Evolutionary conservation across 2,329 filamentous ascomycete species (phyloP).

Genomic region (Fusarium transvaalense): DNA sequence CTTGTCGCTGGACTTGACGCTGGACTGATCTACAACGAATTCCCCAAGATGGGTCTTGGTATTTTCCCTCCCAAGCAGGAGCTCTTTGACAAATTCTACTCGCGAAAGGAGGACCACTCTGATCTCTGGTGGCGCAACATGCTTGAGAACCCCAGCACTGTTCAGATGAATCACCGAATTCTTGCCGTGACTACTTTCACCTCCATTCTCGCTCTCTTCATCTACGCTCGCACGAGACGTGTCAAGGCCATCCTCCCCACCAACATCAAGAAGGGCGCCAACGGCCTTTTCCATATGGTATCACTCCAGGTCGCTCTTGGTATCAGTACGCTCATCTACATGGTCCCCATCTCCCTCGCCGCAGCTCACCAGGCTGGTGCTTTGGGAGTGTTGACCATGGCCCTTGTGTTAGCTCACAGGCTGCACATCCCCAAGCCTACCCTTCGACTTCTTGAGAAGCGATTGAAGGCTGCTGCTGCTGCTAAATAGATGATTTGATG

Average conservation of each 20-base stretch:
- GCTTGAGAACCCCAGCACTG: constrained; percentile 94
- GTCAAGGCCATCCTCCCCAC: constrained; percentile 70
- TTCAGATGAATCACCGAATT: constrained; percentile 95
- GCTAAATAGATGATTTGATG: constrained; percentile 32
- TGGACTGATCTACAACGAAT: constrained; percentile 98
- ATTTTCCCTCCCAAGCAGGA: constrained; percentile 84
- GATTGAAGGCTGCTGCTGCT: constrained; percentile 53
- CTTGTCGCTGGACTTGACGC: constrained; percentile 96
- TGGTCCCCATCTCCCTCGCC: constrained; percentile 89
- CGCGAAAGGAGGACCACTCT: constrained; percentile 78
- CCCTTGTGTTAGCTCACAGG: constrained; percentile 81
- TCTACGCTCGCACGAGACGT: constrained; percentile 78
- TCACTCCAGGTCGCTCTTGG: constrained; percentile 86
- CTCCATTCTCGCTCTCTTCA: constrained; percentile 81
- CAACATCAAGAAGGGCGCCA: constrained; percentile 75
- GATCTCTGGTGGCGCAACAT: constrained; percentile 98
- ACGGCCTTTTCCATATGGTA: constrained; percentile 86
- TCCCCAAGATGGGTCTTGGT: constrained; percentile 92
- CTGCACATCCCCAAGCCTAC: constrained; percentile 79
- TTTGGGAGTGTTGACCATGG: constrained; percentile 85
- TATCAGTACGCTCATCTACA: constrained; percentile 91
- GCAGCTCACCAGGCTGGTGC: constrained; percentile 94
- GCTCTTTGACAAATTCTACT: constrained; percentile 88
- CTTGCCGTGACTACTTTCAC: constrained; percentile 91
- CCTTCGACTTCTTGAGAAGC: constrained; percentile 69